These are phyloP conservation scores for Cercospora sp. DNA, from an alignment of 2,329 filamentous ascomycete species.

Conservation along the genomic window DNA sequence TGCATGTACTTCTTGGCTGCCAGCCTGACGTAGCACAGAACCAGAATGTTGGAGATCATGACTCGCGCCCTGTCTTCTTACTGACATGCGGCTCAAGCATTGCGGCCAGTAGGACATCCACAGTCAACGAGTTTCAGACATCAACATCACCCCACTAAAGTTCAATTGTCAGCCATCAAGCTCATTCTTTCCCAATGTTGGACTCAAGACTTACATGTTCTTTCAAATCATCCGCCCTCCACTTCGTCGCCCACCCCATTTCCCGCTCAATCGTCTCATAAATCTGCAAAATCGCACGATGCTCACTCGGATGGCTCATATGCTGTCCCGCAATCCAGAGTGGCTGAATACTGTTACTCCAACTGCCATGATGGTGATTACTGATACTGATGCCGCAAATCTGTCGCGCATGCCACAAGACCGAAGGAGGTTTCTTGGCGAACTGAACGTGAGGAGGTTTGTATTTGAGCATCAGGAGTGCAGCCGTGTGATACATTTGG, in stretches of 20 bases:
- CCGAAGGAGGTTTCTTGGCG: conserved; percentile 40
- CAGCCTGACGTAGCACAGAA: conserved; percentile 3
- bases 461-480: conserved; percentile 54
- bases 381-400: conserved; percentile 50
- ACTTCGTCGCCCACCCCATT: conserved; percentile 56
- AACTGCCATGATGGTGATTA: conserved; percentile 48
- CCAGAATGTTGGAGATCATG: not conserved
- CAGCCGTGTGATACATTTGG: conserved; percentile 59
- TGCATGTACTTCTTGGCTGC: conserved; percentile 3
- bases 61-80: not conserved
- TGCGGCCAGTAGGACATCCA: not conserved
- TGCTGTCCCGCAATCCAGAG: conserved; percentile 51
- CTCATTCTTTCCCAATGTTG: not conserved
- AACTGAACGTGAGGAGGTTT: conserved; percentile 43
- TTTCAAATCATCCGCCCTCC: conserved; percentile 55
- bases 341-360: conserved; percentile 51
- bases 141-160: conserved; percentile 47
- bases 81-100: not conserved
- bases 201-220: conserved; percentile 38
- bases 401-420: conserved; percentile 52
- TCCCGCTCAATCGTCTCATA: conserved; percentile 54
- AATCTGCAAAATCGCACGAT: conserved; percentile 50
- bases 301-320: conserved; percentile 50
- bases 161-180: not conserved
- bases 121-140: not conserved